Base-by-base conservation (phyloP, 2,329 filamentous ascomycete genomes). In the Fusarium concolor region DNA sequence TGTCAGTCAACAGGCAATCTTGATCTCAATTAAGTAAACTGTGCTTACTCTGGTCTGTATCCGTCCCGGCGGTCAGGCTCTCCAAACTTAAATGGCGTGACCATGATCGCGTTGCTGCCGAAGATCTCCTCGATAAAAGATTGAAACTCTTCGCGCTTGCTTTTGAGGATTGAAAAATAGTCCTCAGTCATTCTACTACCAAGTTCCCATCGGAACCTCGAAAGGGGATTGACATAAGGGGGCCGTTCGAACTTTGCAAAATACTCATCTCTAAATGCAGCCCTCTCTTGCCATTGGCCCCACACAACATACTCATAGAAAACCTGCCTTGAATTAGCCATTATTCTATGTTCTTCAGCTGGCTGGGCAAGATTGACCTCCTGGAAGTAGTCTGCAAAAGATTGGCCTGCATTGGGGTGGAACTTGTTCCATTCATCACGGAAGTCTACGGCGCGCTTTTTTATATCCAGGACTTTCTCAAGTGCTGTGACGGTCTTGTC, bases 1-100 rank as follows among this genome's bases (percentile, higher is more conserved):
- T n/a, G 15, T n/a, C 17, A 3, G 10, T 5, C 5, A 3, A 10
- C 3, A 17, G 4, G 4, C 10, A 6, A 28, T 4, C 14, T 3
- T 18, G 4, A 2, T 43, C 4, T 17, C 15, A n/a, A 5, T 15
- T 3, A 24, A 7, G 0, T 28, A 17, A 1, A 17, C 9, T 9
- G 6, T 26, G 12, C 22, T n/a, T 17, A 28, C 17, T 28, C 24
- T 43, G 24, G 1, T 28, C 3, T 9, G 22, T 9, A 28, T 28
- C 26, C 10, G 5, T 28, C 10, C 4, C 17, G 41, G 9, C 24
- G 10, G 3, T 28, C 15, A 0, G 24, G 17, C 41, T 28, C 22
- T 24, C 22, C 22, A 24, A 28, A 9, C 22, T 18, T 43, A 7
- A n/a, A 43, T 17, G 41, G 10, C 22, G 15, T 43, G 12, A 5